These are phyloP conservation scores for Podospora conica DNA, from an alignment of 495 filamentous ascomycete genomes.

Conservation along the genomic window DNA sequence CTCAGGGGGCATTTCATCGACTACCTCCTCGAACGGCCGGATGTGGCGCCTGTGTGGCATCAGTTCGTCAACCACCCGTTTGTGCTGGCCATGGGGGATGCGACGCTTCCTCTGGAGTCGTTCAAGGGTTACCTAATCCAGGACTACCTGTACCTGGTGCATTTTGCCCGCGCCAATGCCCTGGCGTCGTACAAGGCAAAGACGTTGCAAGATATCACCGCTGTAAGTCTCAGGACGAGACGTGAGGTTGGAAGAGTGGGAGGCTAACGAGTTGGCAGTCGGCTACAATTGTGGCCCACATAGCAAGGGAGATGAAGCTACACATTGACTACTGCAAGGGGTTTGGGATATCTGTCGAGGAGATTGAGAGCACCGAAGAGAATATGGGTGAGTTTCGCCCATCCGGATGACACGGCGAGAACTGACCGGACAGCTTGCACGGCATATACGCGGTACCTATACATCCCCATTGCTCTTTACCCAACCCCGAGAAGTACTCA, in stretches of 20 bases:
- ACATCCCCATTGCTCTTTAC: background rate
- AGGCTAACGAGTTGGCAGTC: conserved; percentile 43
- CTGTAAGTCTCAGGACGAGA: conserved; percentile 34
- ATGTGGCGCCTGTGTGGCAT: conserved; percentile 65
- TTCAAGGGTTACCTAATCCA: conserved; percentile 86
- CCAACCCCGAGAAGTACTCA: conserved; percentile 3
- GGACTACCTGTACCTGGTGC: conserved; percentile 80
- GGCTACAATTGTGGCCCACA: conserved; percentile 64
- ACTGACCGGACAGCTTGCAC: conserved; percentile 52
- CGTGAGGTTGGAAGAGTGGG: background rate
- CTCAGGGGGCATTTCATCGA: conserved; percentile 74
- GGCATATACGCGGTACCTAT: conserved; percentile 54
- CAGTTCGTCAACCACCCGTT: conserved; percentile 74
- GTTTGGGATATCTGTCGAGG: conserved; percentile 70
- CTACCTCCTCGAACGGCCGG: conserved; percentile 68
- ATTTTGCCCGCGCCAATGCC: conserved; percentile 80
- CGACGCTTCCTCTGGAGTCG: conserved; percentile 59
- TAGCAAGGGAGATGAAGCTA: conserved; percentile 70
- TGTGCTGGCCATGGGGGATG: conserved; percentile 66
- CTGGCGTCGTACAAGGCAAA: conserved; percentile 78
- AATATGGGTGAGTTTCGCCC: conserved; percentile 51
- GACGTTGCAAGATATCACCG: conserved; percentile 63
- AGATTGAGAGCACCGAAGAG: conserved; percentile 69
- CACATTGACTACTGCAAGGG: conserved; percentile 72
- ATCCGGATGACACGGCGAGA: background rate